Evolutionary conservation across 495 filamentous ascomycete species (phyloP), one percentile per base, ranked within the genome.

Genomic region (Lophium mytilinum): DNA sequence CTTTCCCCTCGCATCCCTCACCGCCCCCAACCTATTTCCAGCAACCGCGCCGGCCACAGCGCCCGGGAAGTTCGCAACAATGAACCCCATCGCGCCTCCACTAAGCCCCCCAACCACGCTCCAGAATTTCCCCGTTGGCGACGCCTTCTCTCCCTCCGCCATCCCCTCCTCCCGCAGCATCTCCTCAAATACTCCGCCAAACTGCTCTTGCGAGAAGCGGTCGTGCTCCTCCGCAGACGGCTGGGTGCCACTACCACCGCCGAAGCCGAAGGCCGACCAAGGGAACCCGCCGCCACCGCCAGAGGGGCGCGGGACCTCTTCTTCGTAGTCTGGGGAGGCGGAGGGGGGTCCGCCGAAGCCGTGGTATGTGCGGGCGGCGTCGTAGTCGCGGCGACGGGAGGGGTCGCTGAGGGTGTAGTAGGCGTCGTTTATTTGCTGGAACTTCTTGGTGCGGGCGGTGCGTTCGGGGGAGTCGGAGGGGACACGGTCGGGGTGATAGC

Each of bases 361-460:
- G 49, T 72, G 71, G 66, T 75, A 78, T 18, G 66, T 57, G 48
- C 89, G 84, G 40, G 85, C 80, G 43, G 81, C 76, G 68, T 98
- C 92, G 73, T 97, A 98, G 53, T 96, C 89, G 37, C 83, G 80
- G n/a, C 93, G 85, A 1, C 94, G 83, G 7, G 72, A 61, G 4
- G 84, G 65, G 68, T 98, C 90, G 0, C 86, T 90, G 40, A 98
- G 86, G 19, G 90, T 94, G 69, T 90, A 98, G 78, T 98, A 98
- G 65, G 93, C 93, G 71, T 97, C 93, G 75, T 96, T 98, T 65
- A 98, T 87, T 57, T 88, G 82, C 70, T 98, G 93, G 76, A 98
- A 98, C 69, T 86, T 86, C 62, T 85, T 83, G 7, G 93, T 98
- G 59, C 92, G 85, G 2, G 77, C 72, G n/a, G 82, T 65, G 52